phyloP scores from a whole-genome alignment of 1,284 basidiomycete genomes.

The Rugiboletus extremiorientalis region DNA sequence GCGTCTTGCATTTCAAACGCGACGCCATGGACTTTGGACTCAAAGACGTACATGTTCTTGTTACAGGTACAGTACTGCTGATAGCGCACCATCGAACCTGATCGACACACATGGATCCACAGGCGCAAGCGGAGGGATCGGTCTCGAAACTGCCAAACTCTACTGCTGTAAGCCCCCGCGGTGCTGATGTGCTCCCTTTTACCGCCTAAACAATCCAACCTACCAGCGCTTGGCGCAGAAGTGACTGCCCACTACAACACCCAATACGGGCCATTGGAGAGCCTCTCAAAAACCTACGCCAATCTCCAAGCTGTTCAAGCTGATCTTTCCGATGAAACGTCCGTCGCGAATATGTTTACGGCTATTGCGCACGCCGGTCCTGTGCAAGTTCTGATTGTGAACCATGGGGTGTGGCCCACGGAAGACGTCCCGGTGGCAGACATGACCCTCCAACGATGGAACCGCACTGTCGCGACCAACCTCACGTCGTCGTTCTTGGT shows the following conservation, averaged over 20 bases:
- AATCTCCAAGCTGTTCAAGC: constrained; percentile 49
- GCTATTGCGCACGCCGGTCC: constrained; percentile 39
- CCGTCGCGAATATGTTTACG: constrained; percentile 48
- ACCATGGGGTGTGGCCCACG: constrained; percentile 59
- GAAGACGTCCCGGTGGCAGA: constrained; percentile 51
- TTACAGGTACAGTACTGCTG: constrained; percentile 34
- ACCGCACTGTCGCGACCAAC: constrained; percentile 59
- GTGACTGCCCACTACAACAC: constrained; percentile 76
- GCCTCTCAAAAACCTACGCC: constrained; percentile 40
- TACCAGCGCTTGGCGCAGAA: constrained; percentile 61
- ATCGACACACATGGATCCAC: neutral
- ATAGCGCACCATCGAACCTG: neutral
- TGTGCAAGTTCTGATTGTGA: constrained; percentile 60
- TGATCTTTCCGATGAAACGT: constrained; percentile 56
- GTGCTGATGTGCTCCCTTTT: neutral
- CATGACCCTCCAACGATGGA: constrained; percentile 69
- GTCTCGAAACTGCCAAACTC: constrained; percentile 52
- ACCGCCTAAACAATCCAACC: neutral
- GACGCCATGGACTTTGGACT: constrained; percentile 38
- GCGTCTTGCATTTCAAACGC: neutral
- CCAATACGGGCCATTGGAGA: constrained; percentile 45
- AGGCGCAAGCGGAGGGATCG: constrained; percentile 72
- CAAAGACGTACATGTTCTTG: constrained; percentile 39
- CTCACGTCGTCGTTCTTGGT: constrained; percentile 70
- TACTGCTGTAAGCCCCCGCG: constrained; percentile 48